These are phyloP conservation scores for Cladophialophora psammophila DNA, from an alignment of 2,329 filamentous ascomycete species.

Conservation along the genomic window DNA sequence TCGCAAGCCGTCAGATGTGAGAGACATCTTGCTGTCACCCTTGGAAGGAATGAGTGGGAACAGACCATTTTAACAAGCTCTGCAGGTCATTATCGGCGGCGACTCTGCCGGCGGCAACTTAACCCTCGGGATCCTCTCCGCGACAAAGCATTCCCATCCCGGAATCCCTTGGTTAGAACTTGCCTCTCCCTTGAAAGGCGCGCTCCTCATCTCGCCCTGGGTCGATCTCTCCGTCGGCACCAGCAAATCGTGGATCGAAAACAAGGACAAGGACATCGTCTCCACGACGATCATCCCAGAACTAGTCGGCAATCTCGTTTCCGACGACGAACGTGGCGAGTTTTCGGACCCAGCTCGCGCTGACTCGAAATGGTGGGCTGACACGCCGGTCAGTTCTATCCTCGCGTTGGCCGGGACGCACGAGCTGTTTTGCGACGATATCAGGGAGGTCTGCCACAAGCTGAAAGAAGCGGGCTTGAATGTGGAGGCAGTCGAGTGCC, in stretches of 20 bases:
- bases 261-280: conserved; percentile 18
- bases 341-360: conserved; percentile 17
- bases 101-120: conserved; percentile 34
- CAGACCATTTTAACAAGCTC: not conserved
- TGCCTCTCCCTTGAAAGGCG: conserved; percentile 4
- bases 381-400: conserved; percentile 5
- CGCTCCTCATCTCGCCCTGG: conserved; percentile 24
- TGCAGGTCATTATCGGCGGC: conserved; percentile 32
- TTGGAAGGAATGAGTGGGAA: not conserved
- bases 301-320: not conserved
- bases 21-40: not conserved
- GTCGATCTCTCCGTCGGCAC: conserved; percentile 12
- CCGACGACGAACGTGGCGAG: conserved; percentile 11
- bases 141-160: conserved; percentile 7
- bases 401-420: conserved; percentile 20
- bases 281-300: not conserved
- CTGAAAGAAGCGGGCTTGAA: conserved; percentile 13
- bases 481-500: conserved; percentile 24
- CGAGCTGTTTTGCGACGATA: conserved; percentile 18
- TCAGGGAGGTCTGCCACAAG: conserved; percentile 12
- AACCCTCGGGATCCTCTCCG: conserved; percentile 19
- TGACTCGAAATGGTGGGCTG: conserved; percentile 17
- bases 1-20: conserved; percentile 19
- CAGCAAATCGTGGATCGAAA: conserved; percentile 13
- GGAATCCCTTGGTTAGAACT: conserved; percentile 10